Evolutionary conservation across 768 basidiomycete species (phyloP).

Genomic region (Suillus bovinus): DNA sequence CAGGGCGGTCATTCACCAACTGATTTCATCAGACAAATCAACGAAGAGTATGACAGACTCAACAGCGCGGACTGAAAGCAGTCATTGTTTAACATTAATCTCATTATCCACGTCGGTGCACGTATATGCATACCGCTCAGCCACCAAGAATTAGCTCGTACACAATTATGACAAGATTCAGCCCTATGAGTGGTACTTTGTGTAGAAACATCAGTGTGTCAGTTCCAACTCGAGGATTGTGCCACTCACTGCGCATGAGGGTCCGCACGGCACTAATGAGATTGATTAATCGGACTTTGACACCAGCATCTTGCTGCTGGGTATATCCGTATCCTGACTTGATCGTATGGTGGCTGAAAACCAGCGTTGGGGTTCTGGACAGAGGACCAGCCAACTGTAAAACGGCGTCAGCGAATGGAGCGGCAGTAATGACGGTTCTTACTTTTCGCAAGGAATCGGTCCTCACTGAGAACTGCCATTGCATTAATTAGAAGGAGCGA

Average conservation of each 20-base stretch:
- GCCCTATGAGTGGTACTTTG: constrained; percentile 86
- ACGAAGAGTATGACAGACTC: constrained; percentile 66
- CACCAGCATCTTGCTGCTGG: constrained; percentile 54
- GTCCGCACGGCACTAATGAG: constrained; percentile 95
- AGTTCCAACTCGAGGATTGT: constrained; percentile 7
- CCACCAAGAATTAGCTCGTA: constrained; percentile 79
- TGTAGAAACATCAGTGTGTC: constrained; percentile 14
- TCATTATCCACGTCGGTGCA: constrained; percentile 14
- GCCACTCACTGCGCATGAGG: constrained; percentile 89
- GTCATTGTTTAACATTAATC: constrained; percentile 6
- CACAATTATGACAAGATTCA: constrained; percentile 85
- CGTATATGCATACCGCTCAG: constrained; percentile 26
- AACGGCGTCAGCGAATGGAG: constrained; percentile 18
- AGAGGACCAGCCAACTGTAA: constrained; percentile 86
- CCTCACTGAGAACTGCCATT: constrained; percentile 93
- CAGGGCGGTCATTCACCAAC: constrained; percentile 72
- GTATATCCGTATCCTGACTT: constrained; percentile 56
- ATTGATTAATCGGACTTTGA: constrained; percentile 87
- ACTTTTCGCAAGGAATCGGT: constrained; percentile 94
- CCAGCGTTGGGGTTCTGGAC: constrained; percentile 54
- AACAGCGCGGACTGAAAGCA: constrained; percentile 40
- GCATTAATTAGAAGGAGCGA: constrained; percentile 89
- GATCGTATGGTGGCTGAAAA: constrained; percentile 71
- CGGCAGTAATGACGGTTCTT: constrained; percentile 32
- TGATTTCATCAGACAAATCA: constrained; percentile 80